Percentiles rank a stretch among this genome's conserved stretches.
Conservation (phyloP, 2,329 filamentous ascomycete genomes). For the Botryotinia globosa region DNA sequence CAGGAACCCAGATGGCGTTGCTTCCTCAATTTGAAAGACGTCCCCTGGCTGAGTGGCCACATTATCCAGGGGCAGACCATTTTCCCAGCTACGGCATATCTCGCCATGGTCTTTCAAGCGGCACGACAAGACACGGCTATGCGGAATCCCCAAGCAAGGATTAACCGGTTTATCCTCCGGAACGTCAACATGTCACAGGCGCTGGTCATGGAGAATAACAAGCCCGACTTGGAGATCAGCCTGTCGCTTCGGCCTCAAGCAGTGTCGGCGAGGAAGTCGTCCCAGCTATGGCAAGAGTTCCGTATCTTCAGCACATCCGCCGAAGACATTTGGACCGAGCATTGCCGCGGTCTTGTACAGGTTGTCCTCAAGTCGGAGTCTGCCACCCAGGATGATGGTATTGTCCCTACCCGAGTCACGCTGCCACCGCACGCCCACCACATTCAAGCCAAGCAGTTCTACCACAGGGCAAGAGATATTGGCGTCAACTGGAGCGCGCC, state of each 20-base stretch:
- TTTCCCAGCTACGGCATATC: slow-evolving; percentile 36
- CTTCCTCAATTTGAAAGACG: background rate
- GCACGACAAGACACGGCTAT: slow-evolving; percentile 11
- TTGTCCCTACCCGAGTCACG: too few species aligned
- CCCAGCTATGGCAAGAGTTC: slow-evolving; percentile 12
- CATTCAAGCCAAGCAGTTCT: too few species aligned
- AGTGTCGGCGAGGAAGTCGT: slow-evolving; percentile 39
- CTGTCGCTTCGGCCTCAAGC: slow-evolving; percentile 47
- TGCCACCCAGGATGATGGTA: too few species aligned
- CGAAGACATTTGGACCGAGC: slow-evolving; percentile 41
- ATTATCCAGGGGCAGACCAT: slow-evolving; percentile 43
- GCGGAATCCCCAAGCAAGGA: background rate
- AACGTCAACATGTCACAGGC: background rate
- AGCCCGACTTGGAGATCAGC: slow-evolving; percentile 48
- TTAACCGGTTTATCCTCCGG: background rate
- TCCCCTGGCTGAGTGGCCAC: slow-evolving; percentile 42
- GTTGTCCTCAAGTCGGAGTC: too few species aligned
- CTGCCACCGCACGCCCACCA: too few species aligned
- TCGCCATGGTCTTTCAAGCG: slow-evolving; percentile 38
- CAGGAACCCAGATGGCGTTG: background rate
- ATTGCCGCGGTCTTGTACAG: slow-evolving; percentile 47
- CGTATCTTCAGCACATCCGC: background rate
- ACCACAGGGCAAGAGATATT: too few species aligned
- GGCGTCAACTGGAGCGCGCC: too few species aligned
- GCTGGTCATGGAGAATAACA: background rate